Base-by-base conservation (phyloP, 1,284 basidiomycete genomes). In the Wolfiporia cocos region DNA sequence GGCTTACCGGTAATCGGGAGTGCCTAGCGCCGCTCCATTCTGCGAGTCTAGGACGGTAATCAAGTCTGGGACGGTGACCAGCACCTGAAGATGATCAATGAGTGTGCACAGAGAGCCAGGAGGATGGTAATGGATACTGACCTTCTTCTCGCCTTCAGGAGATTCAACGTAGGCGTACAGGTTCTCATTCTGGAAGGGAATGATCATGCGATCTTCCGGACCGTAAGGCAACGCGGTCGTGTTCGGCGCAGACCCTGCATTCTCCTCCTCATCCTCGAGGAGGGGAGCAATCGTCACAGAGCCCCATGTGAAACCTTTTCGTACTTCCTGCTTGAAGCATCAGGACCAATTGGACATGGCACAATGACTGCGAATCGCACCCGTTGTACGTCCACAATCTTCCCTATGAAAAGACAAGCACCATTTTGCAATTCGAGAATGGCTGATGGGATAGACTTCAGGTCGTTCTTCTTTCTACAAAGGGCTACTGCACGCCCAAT, bases 181-280 rank as follows among this genome's bases (percentile, higher is more conserved):
- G 51, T 79, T 78, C 53, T 79, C 75, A 51, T 79, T 79, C 53
- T 78, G 74, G 63, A 79, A 78, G 2, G 74, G 73, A 35, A 78
- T 72, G 10, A 58, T 46, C 15, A 61, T 52, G 19, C 43, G 51
- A 35, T 58, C 57, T 32, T 58, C 55, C 3, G 52, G 42, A 23
- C 43, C 43, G 43, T 48, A 48, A 3, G 48, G 40, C 5, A 46
- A 46, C 18, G 49, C 41, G 9, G 48, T 33, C 15, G 41, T 35
- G 23, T 21, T 39, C 14, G 45, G 20, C 6, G 34, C 9, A 7
- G 43, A 33, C 15, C 34, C 34, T n/a, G 44, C 47, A 36, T 66
- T 63, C 42, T 74, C 72, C 24, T 72, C 59, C 48, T 76, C 74
- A 35, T 74, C 71, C n/a, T 62, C 59, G 4, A 57, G 56, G 4